Conservation (phyloP, 306 rosid species). For the Corylus americana region DNA sequence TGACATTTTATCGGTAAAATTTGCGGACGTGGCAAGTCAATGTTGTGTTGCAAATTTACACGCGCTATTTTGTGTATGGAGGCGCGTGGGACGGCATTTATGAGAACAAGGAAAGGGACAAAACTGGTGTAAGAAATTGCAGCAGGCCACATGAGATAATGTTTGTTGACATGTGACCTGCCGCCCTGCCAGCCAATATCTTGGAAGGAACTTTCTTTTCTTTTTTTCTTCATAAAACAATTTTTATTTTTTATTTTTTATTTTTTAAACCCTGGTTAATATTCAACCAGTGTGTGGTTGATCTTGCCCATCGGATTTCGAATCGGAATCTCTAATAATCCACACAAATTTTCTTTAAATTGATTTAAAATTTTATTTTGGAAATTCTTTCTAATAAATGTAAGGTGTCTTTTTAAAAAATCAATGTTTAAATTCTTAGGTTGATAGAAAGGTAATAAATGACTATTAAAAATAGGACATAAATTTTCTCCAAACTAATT, state of each 20-base stretch:
- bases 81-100: constrained; percentile 33
- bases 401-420: no score
- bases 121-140: constrained; percentile 27
- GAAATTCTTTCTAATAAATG: no score
- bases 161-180: constrained; percentile 46
- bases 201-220: neutral
- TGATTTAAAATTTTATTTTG: no score
- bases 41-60: neutral
- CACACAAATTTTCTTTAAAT: no score
- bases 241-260: neutral
- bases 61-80: neutral
- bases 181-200: constrained; percentile 40
- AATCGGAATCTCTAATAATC: no score
- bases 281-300: constrained; percentile 10
- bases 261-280: constrained; percentile 4
- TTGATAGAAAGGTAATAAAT: no score
- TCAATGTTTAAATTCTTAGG: no score
- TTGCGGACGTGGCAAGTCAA: neutral
- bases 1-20: neutral
- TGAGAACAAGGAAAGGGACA: constrained; percentile 22
- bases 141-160: constrained; percentile 40
- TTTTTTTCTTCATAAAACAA: neutral
- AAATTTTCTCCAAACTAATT: no score
- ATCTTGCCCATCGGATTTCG: constrained; percentile 26
- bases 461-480: no score